Evolutionary conservation across 805 yeast genomes (phyloP).

Genomic region (Candida germanica): DNA sequence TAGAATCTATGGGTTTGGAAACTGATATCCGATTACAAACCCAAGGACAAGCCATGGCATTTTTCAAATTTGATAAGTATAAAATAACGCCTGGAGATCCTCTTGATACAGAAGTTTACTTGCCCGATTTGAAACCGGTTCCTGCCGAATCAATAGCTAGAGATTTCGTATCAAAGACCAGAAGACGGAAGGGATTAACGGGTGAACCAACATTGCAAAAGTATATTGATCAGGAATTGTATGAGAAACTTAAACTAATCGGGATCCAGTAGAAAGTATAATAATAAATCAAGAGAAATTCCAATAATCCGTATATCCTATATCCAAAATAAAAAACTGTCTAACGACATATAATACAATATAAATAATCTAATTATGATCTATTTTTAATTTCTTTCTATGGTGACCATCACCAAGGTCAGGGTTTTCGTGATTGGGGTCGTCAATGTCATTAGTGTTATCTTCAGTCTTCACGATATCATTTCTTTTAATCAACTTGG

Average conservation of each 20-base stretch:
- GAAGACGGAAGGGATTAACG: slow-evolving; percentile 81
- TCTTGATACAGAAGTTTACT: slow-evolving; percentile 57
- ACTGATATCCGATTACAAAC: slow-evolving; percentile 78
- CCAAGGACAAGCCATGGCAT: slow-evolving; percentile 74
- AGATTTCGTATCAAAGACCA: slow-evolving; percentile 84
- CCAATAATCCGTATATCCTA: no score
- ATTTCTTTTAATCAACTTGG: neutral
- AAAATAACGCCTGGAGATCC: slow-evolving; percentile 88
- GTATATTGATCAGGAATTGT: slow-evolving; percentile 63
- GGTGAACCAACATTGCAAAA: slow-evolving; percentile 67
- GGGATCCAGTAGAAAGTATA: no score
- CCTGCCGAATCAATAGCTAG: slow-evolving; percentile 68
- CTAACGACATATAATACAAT: no score
- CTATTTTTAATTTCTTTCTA: no score
- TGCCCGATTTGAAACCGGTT: slow-evolving; percentile 77
- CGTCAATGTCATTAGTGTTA: no score
- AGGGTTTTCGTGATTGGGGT: no score
- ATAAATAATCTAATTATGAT: no score
- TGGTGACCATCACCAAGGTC: no score
- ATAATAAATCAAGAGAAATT: no score
- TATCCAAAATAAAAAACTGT: no score
- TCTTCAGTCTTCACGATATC: no score
- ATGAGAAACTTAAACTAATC: slow-evolving; percentile 48
- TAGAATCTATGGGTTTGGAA: slow-evolving; percentile 87
- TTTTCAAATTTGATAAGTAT: slow-evolving; percentile 69